Evolutionary conservation across 345 rosid genomes (phyloP), one percentile per base, ranked within the genome.

Genomic region (Citrus trifoliata): DNA sequence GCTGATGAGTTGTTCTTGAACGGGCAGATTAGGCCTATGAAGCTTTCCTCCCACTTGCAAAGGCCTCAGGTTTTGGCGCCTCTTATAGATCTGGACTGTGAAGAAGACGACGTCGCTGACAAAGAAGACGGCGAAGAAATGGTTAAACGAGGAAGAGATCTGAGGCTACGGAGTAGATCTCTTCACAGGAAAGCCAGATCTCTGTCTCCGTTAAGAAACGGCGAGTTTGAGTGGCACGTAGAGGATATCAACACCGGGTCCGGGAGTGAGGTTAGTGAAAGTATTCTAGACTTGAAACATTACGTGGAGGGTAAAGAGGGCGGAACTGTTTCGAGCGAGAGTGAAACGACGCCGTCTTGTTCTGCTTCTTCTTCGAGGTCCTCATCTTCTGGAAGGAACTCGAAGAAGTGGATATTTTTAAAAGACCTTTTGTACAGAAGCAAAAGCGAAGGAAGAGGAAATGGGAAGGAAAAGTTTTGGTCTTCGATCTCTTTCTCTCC

Each of bases 1-100:
- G 90, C 90, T 1, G 88, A 88, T 28, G 90, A 88, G 81, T 79
- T 88, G 76, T 88, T 88, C 77, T 79, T 80, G 73, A 82, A 84
- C 61, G 90, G 90, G 12, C 82, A 86, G 79, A 88, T 88, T 69
- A 79, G 87, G 77, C 87, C 90, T 62, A 75, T 88, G 86, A 75
- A 82, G 80, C 71, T 82, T 5, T 80, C 85, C 16, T 66, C 83
- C n/a, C 83, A 80, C 74, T 73, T 79, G 67, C 71, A 79, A 73
- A 80, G 76, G n/a, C 83, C 85, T 25, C 81, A 74, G 79, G 12
- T 37, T 67, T 25, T 79, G 58, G 70, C 82, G 27, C 83, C 90
- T 7, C 68, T 76, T 69, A 10, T 76, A 28, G 78, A 79, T 58
- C 79, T 61, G 18, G 81, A 74, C 12, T 72, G 21, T 14, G 80